Base-by-base conservation (phyloP, 2,329 filamentous ascomycete genomes). In the Dissoconium aciculare region DNA sequence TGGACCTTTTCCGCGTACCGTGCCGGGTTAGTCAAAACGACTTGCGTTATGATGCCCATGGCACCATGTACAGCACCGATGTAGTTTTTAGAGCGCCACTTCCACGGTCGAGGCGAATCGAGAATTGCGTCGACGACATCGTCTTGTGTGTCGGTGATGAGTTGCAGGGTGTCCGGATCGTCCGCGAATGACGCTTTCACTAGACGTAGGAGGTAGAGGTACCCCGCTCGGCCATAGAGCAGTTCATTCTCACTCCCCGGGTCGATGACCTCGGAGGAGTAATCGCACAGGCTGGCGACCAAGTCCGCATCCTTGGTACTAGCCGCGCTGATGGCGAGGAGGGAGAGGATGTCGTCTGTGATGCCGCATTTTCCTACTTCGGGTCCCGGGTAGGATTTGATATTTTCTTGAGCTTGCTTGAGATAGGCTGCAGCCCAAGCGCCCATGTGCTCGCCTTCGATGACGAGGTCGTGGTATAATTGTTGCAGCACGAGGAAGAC, bases 21-120 rank as follows among this genome's bases (percentile, higher is more conserved):
- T 4, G 57, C 53, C 1, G 70, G 66, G 33, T 66, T 63, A 2
- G 71, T 71, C 23, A 70, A 57, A 2, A 78, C 63, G 10, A 80
- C 57, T 50, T 82, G 77, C n/a, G 69, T 73, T 33, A 82, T 63
- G 49, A 78, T 79, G 4, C 77, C 74, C 15, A 80, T 68, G 9
- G 69, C 64, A 5, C 78, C 78, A 45, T 82, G 74, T 0, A 67
- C 69, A 4, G 75, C 71, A 2, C 77, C 78, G 19, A 78, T 58
- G 44, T 78, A 78, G 1, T 58, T 57, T 41, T 69, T 70, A 10
- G 65, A 67, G 36, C 71, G 66, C 69, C 71, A 80, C 38, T 62
- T 64, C 77, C 76, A 81, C 1, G 66, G 64, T 27, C 60, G 61
- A 35, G 50, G 57, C 15, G 61, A 60, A 11, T 59, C 54, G 41